Conservation (phyloP, 225 moss, liverwort and hornwort genomes). For the Lunularia cruciata region DNA sequence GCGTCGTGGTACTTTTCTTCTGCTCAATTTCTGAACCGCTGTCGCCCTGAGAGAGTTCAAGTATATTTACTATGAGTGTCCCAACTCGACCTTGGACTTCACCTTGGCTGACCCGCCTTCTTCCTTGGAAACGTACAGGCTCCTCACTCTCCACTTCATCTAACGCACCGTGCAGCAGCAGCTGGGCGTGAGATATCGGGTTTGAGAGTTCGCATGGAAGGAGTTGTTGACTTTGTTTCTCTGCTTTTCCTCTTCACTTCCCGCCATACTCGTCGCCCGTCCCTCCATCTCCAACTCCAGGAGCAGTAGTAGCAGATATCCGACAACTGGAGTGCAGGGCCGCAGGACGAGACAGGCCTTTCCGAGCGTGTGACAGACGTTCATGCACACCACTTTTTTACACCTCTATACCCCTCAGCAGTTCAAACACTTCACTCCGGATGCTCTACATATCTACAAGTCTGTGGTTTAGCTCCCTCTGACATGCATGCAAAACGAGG, state of each 20-base stretch:
- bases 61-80: neutral
- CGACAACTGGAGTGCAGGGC: constrained; percentile 6
- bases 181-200: neutral
- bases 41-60: neutral
- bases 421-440: neutral
- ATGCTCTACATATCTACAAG: neutral
- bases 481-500: neutral
- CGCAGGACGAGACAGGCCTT: neutral
- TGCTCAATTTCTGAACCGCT: neutral
- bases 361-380: neutral
- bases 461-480: neutral
- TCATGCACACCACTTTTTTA: neutral
- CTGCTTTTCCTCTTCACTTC: neutral
- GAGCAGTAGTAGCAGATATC: neutral
- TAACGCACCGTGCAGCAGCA: neutral
- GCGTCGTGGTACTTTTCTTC: neutral
- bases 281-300: neutral
- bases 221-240: constrained; percentile 6
- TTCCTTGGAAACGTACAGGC: neutral
- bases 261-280: constrained; percentile 2
- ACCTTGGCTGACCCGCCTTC: neutral
- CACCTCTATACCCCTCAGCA: neutral
- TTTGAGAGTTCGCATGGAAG: neutral
- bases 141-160: neutral
- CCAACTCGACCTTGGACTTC: neutral